Percentiles rank a stretch among this genome's conserved stretches.
These are phyloP conservation scores for Pochonia chlamydosporia DNA, from an alignment of 2,329 filamentous ascomycete genomes.

Conservation along the genomic window DNA sequence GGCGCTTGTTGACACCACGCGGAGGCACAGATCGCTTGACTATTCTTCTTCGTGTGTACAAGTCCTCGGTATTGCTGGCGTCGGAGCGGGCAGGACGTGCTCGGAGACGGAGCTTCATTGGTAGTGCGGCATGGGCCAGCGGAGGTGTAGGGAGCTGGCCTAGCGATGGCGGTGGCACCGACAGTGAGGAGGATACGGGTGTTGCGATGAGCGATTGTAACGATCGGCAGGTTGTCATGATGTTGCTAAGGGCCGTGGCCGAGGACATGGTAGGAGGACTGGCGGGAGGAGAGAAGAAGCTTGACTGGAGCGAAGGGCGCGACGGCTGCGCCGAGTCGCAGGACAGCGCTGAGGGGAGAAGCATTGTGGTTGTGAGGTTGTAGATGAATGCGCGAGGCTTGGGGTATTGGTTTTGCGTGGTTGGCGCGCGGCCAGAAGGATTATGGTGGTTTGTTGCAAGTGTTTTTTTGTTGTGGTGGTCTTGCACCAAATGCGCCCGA, in stretches of 20 bases:
- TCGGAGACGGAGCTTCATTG: slow-evolving; percentile 51
- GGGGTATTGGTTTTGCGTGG: not conserved
- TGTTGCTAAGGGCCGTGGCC: slow-evolving; percentile 43
- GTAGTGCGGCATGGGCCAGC: slow-evolving; percentile 42
- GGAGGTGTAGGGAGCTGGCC: slow-evolving; percentile 50
- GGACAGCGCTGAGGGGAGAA: slow-evolving; percentile 52
- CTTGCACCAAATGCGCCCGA: slow-evolving; percentile 2
- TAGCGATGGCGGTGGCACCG: slow-evolving; percentile 24
- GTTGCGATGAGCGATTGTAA: slow-evolving; percentile 52
- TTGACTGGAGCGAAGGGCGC: slow-evolving; percentile 38
- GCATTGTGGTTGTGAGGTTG: slow-evolving; percentile 32
- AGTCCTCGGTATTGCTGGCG: slow-evolving; percentile 19
- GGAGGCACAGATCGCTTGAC: slow-evolving; percentile 43
- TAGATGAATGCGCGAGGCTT: not conserved
- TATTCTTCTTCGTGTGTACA: slow-evolving; percentile 39
- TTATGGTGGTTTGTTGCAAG: not conserved
- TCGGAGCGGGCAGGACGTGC: slow-evolving; percentile 29
- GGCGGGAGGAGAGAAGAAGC: slow-evolving; percentile 55
- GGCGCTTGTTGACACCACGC: slow-evolving; percentile 48
- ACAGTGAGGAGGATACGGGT: slow-evolving; percentile 19
- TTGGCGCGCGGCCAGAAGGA: not conserved
- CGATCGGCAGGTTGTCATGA: slow-evolving; percentile 55
- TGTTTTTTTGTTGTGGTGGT: not conserved
- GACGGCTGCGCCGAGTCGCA: slow-evolving; percentile 48
- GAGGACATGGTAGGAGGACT: slow-evolving; percentile 44